phyloP scores from a whole-genome alignment of 805 yeast species.

The Diddensiella santjacobensis region DNA sequence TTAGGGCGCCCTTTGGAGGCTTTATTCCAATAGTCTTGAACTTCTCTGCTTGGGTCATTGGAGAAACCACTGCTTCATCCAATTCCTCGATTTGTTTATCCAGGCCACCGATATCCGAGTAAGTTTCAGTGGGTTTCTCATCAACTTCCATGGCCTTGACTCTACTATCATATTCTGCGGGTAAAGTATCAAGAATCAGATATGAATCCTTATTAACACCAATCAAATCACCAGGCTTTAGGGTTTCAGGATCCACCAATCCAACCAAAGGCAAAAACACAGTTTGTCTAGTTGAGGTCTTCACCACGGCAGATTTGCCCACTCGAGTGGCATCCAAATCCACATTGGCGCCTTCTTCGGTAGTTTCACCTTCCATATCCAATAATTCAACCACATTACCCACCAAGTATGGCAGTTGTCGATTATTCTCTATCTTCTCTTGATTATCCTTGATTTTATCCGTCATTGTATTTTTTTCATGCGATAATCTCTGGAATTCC shows the following conservation, averaged over 20 bases:
- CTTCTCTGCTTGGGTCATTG: slow-evolving; percentile 97
- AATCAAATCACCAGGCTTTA: slow-evolving; percentile 95
- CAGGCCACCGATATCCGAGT: slow-evolving; percentile 95
- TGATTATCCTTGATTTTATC: slow-evolving; percentile 94
- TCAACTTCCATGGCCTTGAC: slow-evolving; percentile 99
- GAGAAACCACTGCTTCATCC: slow-evolving; percentile 96
- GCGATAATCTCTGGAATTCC: slow-evolving; percentile 83
- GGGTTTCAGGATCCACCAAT: slow-evolving; percentile 81
- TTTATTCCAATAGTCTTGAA: slow-evolving; percentile 91
- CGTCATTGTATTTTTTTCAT: slow-evolving; percentile 88
- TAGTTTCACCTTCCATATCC: slow-evolving; percentile 74
- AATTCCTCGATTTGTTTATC: slow-evolving; percentile 98
- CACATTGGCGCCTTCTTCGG: slow-evolving; percentile 90
- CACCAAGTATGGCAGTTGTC: slow-evolving; percentile 91
- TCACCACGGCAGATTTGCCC: slow-evolving; percentile 97
- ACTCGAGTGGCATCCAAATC: slow-evolving; percentile 86
- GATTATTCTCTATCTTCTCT: slow-evolving; percentile 92
- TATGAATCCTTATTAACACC: slow-evolving; percentile 98
- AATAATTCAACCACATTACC: slow-evolving; percentile 94
- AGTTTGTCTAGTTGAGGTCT: slow-evolving; percentile 96
- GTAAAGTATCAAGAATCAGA: slow-evolving; percentile 86
- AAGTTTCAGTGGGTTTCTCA: slow-evolving; percentile 96
- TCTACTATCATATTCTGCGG: slow-evolving; percentile 95
- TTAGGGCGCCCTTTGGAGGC: slow-evolving; percentile 96
- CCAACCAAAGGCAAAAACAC: slow-evolving; percentile 95